Percentiles rank a stretch among this genome's conserved stretches.
These are phyloP conservation scores for Neurospora sp. DNA, from an alignment of 2,329 filamentous ascomycete species.

Conservation along the genomic window DNA sequence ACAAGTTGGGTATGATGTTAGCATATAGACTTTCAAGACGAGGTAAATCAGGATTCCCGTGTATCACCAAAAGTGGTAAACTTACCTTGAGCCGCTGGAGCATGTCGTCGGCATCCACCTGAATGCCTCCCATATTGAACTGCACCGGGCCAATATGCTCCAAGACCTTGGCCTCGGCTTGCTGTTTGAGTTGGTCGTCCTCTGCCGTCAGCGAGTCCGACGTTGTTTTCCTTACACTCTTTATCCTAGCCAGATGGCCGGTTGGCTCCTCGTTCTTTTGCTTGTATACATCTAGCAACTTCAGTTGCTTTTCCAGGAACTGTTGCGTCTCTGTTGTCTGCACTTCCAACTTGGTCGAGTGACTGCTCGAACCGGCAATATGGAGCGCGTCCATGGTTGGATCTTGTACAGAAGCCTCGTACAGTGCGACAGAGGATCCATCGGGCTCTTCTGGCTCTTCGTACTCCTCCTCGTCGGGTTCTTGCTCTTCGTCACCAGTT, in stretches of 20 bases:
- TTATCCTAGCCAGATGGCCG: slow-evolving; percentile 30
- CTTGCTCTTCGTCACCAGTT: slow-evolving; percentile 9
- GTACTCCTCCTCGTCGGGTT: slow-evolving; percentile 9
- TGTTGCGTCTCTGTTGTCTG: slow-evolving; percentile 65
- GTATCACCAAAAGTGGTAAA: too few species aligned
- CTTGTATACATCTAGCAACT: slow-evolving; percentile 57
- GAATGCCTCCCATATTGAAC: slow-evolving; percentile 97
- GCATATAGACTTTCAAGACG: background rate
- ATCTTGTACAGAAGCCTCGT: slow-evolving; percentile 72
- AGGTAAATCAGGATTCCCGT: background rate
- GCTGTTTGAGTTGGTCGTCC: slow-evolving; percentile 18
- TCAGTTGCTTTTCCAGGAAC: slow-evolving; percentile 68
- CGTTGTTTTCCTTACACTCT: slow-evolving; percentile 36
- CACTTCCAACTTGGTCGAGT: slow-evolving; percentile 46
- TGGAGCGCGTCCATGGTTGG: slow-evolving; percentile 55
- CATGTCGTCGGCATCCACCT: slow-evolving; percentile 92
- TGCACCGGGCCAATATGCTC: slow-evolving; percentile 91
- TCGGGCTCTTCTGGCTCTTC: slow-evolving; percentile 25
- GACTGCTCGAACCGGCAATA: slow-evolving; percentile 37
- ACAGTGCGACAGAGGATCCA: slow-evolving; percentile 59
- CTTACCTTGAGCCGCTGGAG: slow-evolving; percentile 66
- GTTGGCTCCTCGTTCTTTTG: slow-evolving; percentile 46
- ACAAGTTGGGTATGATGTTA: background rate
- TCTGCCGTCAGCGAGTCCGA: slow-evolving; percentile 14
- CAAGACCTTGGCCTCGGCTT: slow-evolving; percentile 38